phyloP scores from a whole-genome alignment of 176 grass and related monocot species.

The Triticum urartu region DNA sequence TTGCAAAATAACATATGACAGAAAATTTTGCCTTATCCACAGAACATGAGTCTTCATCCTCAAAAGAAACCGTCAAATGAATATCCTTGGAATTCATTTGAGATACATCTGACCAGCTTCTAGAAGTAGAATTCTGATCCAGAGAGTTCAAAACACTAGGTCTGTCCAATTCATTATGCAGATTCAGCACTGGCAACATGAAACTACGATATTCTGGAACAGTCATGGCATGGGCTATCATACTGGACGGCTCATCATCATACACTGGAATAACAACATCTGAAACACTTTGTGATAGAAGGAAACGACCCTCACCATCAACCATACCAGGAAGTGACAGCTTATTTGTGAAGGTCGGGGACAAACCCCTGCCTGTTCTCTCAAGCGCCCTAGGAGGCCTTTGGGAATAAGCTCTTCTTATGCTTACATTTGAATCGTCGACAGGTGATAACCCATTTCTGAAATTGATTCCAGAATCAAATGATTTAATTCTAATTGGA shows the following conservation, averaged over 20 bases:
- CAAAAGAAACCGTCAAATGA: slow-evolving; percentile 85
- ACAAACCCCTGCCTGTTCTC: slow-evolving; percentile 37
- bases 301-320: slow-evolving; percentile 52
- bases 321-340: slow-evolving; percentile 47
- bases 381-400: slow-evolving; percentile 58
- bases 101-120: slow-evolving; percentile 28
- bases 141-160: slow-evolving; percentile 16
- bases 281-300: slow-evolving; percentile 39
- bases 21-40: slow-evolving; percentile 85
- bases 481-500: slow-evolving; percentile 72
- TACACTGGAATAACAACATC: slow-evolving; percentile 80
- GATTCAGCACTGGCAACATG: slow-evolving; percentile 37
- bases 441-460: slow-evolving; percentile 28
- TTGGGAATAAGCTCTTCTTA: slow-evolving; percentile 88
- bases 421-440: slow-evolving; percentile 43
- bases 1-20: slow-evolving; percentile 90
- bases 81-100: slow-evolving; percentile 53
- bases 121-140: slow-evolving; percentile 25
- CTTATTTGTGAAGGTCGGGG: slow-evolving; percentile 44
- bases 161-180: slow-evolving; percentile 28
- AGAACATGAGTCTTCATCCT: slow-evolving; percentile 61
- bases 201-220: slow-evolving; percentile 64
- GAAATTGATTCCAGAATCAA: slow-evolving; percentile 66
- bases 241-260: slow-evolving; percentile 87
- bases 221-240: slow-evolving; percentile 91